Conservation (phyloP, 2,329 filamentous ascomycete species). For the Pseudogymnoascus verrucosus region DNA sequence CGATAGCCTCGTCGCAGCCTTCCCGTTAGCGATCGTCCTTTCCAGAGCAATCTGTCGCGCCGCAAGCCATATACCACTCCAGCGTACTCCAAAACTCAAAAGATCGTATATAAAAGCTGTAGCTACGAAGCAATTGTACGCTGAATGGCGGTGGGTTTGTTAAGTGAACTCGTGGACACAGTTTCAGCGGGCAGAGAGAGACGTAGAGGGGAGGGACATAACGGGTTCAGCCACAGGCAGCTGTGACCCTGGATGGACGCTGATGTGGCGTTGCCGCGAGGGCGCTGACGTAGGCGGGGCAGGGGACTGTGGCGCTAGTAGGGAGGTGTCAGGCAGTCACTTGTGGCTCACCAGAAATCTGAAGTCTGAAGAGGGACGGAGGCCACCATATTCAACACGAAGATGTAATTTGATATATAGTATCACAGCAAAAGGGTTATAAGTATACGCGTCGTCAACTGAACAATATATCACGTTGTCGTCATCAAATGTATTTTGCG, state of each 20-base stretch:
- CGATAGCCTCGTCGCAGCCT: not conserved
- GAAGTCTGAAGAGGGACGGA: not conserved
- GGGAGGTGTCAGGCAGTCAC: not conserved
- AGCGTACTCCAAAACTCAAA: not conserved
- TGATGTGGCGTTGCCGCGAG: not conserved
- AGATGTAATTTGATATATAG: not conserved
- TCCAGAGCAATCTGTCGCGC: not conserved
- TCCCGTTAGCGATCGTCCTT: not conserved
- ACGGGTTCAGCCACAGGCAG: not conserved
- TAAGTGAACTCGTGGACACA: not conserved
- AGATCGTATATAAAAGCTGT: not conserved
- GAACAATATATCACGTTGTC: not conserved
- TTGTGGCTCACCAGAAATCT: not conserved
- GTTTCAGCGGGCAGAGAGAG: not conserved
- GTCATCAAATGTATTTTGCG: not conserved
- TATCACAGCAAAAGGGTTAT: not conserved
- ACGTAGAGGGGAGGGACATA: not conserved
- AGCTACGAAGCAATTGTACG: not conserved
- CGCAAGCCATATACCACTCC: not conserved
- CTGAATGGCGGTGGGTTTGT: not conserved
- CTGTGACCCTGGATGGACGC: not conserved
- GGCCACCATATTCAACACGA: not conserved
- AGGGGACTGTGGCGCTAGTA: not conserved
- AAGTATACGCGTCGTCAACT: not conserved
- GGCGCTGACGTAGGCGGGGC: constrained; percentile 7